Percentiles rank a stretch among this genome's conserved stretches.
These are phyloP conservation scores for Penicillium glabrum DNA, from an alignment of 2,329 filamentous ascomycete genomes.

Conservation along the genomic window DNA sequence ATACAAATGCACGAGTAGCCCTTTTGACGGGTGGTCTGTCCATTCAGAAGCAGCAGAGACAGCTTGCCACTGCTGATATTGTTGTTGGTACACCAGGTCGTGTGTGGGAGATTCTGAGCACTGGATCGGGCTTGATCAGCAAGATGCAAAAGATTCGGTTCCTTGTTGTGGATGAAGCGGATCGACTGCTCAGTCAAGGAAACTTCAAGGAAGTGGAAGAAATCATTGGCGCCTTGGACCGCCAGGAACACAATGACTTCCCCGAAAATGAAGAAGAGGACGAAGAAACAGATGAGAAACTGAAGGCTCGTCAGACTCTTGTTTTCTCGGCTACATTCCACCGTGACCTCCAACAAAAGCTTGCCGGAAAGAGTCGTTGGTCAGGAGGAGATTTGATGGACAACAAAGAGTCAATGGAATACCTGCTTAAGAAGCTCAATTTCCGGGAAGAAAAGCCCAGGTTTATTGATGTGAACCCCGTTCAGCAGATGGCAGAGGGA, in stretches of 20 bases:
- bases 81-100: conserved; percentile 91
- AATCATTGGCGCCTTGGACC: conserved; percentile 78
- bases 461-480: conserved; percentile 88
- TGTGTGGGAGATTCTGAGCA: conserved; percentile 89
- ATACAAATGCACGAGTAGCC: conserved; percentile 63
- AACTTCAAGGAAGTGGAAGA: conserved; percentile 94
- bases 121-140: conserved; percentile 66
- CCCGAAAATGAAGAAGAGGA: conserved; percentile 28
- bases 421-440: conserved; percentile 83
- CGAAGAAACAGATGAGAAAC: conserved; percentile 46
- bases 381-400: conserved; percentile 61
- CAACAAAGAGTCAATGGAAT: conserved; percentile 84
- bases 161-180: conserved; percentile 90
- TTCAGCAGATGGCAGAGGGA: conserved; percentile 81
- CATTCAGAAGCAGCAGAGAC: conserved; percentile 89
- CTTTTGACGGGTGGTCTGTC: conserved; percentile 90
- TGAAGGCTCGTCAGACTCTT: conserved; percentile 70
- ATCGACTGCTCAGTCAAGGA: conserved; percentile 85
- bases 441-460: conserved; percentile 82
- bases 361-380: conserved; percentile 72
- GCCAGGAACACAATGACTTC: conserved; percentile 49
- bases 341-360: conserved; percentile 84
- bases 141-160: conserved; percentile 75
- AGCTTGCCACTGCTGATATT: conserved; percentile 81
- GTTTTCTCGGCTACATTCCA: conserved; percentile 98